These are phyloP conservation scores for Candida odintsovae DNA, from an alignment of 805 yeast species.

Conservation along the genomic window DNA sequence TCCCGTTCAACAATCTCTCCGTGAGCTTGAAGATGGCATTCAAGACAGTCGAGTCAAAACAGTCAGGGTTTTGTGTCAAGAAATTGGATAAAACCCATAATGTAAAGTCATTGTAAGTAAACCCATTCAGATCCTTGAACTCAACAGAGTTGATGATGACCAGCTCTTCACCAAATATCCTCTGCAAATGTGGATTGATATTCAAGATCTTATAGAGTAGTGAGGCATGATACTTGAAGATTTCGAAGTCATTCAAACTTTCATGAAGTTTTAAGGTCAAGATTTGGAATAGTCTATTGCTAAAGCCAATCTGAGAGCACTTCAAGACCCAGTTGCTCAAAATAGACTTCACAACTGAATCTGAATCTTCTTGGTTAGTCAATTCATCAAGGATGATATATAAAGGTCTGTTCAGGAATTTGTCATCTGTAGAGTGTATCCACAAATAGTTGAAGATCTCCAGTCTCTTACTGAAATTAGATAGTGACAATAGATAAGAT, in stretches of 20 bases:
- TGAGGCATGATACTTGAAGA: conserved; percentile 56
- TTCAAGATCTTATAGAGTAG: conserved; percentile 47
- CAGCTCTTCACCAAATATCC: conserved; percentile 50
- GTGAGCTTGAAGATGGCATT: conserved; percentile 40
- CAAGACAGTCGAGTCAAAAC: conserved; percentile 32
- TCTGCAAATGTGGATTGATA: conserved; percentile 39
- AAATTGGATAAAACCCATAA: conserved; percentile 42
- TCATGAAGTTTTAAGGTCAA: conserved; percentile 49
- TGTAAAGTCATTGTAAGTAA: conserved; percentile 58
- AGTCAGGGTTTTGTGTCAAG: conserved; percentile 27
- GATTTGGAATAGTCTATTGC: conserved; percentile 55
- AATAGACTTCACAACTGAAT: conserved; percentile 27
- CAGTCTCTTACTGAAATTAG: conserved; percentile 35
- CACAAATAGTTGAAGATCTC: conserved; percentile 63
- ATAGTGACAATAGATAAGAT: conserved; percentile 40
- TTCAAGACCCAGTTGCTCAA: conserved; percentile 45
- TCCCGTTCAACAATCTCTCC: conserved; percentile 47
- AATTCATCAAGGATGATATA: conserved; percentile 64
- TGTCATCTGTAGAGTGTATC: conserved; percentile 59
- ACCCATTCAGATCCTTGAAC: conserved; percentile 38
- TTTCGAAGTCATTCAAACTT: conserved; percentile 52
- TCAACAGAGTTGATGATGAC: conserved; percentile 47
- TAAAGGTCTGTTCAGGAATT: conserved; percentile 52
- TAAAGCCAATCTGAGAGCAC: conserved; percentile 43
- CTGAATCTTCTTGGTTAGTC: conserved; percentile 25